Percentiles rank a stretch among this genome's conserved stretches.
Conservation (phyloP, 2,329 filamentous ascomycete genomes). For the Ascomycota sp. region DNA sequence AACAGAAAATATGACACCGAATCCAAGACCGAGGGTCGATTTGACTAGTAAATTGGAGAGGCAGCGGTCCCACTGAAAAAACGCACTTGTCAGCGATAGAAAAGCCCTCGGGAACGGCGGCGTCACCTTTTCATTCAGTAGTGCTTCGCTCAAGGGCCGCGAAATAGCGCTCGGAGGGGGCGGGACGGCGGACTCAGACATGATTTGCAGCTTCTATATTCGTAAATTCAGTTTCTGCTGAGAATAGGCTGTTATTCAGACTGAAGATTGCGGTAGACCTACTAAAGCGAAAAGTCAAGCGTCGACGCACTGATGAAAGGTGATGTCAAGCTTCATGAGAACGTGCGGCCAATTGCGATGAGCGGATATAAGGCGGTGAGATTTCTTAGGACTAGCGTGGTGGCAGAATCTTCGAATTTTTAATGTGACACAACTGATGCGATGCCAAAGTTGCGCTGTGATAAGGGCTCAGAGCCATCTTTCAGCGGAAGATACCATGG, state of each 20-base stretch:
- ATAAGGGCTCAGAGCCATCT: background rate
- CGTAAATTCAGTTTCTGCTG: background rate
- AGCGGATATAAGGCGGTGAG: constrained; percentile 22
- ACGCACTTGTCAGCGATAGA: constrained; percentile 18
- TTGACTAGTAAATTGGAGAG: constrained; percentile 94
- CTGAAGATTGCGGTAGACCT: no score
- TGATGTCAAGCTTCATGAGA: constrained; percentile 17
- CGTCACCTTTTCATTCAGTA: constrained; percentile 82
- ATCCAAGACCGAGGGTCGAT: constrained; percentile 82
- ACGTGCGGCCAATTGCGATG: constrained; percentile 14
- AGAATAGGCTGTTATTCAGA: no score
- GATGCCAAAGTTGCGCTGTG: no score
- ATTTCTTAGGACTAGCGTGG: constrained; percentile 6
- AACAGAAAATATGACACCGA: constrained; percentile 96
- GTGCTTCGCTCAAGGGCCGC: constrained; percentile 85
- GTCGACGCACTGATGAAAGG: background rate
- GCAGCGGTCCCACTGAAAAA: constrained; percentile 78
- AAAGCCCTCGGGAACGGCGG: no score
- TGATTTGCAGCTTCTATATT: constrained; percentile 11
- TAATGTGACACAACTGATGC: constrained; percentile 5
- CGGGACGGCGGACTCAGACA: constrained; percentile 29
- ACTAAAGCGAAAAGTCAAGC: no score
- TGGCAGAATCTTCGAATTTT: constrained; percentile 27
- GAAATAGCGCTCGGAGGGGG: constrained; percentile 41
- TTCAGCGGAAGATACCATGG: constrained; percentile 2